Percentiles rank a stretch among this genome's conserved stretches.
phyloP scores from a whole-genome alignment of 2,329 filamentous ascomycete genomes.

The Acephala macrosclerotiorum region DNA sequence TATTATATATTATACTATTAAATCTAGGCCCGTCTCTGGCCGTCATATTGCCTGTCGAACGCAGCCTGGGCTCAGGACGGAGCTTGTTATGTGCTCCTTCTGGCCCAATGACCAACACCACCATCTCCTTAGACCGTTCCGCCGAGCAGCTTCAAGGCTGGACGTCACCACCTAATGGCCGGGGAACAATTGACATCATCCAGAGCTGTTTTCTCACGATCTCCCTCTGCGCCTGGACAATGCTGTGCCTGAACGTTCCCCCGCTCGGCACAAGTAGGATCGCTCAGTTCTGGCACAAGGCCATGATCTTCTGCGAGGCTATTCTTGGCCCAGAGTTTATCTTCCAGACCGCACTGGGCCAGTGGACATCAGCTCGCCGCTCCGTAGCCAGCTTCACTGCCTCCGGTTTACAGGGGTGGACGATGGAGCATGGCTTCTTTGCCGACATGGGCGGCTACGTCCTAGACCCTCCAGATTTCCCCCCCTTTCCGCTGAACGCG shows the following conservation, averaged over 20 bases:
- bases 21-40: too few relatives aligned
- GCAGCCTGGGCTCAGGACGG: too few relatives aligned
- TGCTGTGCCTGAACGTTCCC: constrained; percentile 49
- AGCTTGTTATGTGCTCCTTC: too few relatives aligned
- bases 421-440: constrained; percentile 50
- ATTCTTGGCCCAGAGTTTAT: constrained; percentile 49
- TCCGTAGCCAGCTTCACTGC: constrained; percentile 42
- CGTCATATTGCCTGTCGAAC: too few relatives aligned
- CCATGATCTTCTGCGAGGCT: neutral
- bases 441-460: constrained; percentile 52
- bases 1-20: too few relatives aligned
- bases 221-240: constrained; percentile 50
- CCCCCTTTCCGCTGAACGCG: constrained; percentile 47
- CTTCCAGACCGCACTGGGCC: constrained; percentile 46
- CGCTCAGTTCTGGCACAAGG: too few relatives aligned
- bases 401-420: constrained; percentile 43
- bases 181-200: constrained; percentile 51
- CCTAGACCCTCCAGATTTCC: constrained; percentile 40
- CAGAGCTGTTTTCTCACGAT: constrained; percentile 50
- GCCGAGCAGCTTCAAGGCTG: too few relatives aligned
- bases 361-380: constrained; percentile 45
- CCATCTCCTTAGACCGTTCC: too few relatives aligned
- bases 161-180: constrained; percentile 45
- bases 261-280: constrained; percentile 36
- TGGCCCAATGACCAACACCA: too few relatives aligned